phyloP scores from a whole-genome alignment of 176 grass and related monocot species.

The Eremochloa ophiuroides region DNA sequence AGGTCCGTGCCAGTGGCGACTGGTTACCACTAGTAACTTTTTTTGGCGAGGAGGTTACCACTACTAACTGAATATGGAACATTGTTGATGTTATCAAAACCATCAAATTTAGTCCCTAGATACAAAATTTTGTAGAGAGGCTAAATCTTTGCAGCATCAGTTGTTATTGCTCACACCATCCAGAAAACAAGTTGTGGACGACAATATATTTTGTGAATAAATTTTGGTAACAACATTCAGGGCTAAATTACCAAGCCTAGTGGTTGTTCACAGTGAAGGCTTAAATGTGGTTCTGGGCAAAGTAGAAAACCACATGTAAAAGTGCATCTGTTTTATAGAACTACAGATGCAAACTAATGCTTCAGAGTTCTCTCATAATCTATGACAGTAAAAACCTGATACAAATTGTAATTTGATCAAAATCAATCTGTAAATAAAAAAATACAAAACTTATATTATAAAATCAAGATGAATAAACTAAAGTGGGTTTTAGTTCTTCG shows the following conservation, averaged over 20 bases:
- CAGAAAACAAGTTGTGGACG: background rate
- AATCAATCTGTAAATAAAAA: constrained; percentile 7
- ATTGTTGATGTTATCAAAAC: too few relatives aligned
- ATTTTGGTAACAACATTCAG: background rate
- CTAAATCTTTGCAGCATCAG: background rate
- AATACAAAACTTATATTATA: background rate
- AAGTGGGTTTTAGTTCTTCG: background rate
- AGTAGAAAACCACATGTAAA: background rate
- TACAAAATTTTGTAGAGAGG: too few relatives aligned
- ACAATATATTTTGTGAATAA: background rate
- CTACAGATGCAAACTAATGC: background rate
- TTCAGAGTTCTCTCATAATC: background rate
- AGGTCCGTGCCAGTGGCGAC: background rate
- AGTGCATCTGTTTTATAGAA: background rate
- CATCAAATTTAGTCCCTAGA: too few relatives aligned
- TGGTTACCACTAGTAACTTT: background rate
- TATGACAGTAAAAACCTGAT: background rate
- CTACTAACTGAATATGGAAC: too few relatives aligned
- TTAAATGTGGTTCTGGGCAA: background rate
- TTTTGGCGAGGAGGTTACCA: too few relatives aligned
- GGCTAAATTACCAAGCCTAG: background rate
- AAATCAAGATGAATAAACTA: background rate
- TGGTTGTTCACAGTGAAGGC: background rate
- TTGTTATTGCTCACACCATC: background rate
- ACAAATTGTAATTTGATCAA: background rate